Evolutionary conservation across 768 basidiomycete genomes (phyloP).

Genomic region (Mycena chlorophos): DNA sequence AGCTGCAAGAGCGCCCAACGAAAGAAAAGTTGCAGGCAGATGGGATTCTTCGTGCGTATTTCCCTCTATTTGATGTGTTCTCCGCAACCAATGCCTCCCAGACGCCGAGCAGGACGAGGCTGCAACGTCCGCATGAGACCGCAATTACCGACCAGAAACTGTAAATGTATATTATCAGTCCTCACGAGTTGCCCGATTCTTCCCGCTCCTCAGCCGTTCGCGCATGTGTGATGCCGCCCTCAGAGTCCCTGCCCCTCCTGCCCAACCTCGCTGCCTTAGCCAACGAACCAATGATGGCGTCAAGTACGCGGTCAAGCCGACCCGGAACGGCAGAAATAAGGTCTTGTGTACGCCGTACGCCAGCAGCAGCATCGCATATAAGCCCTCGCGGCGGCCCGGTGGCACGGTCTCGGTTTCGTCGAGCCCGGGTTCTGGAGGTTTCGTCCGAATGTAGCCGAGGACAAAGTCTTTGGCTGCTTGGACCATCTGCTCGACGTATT

Average conservation of each 20-base stretch:
- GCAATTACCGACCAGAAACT: conserved; percentile 8
- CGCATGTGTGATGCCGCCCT: conserved; percentile 60
- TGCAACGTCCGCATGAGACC: conserved; percentile 8
- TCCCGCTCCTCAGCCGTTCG: conserved; percentile 43
- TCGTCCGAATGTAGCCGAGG: conserved; percentile 45
- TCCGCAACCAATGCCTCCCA: not conserved
- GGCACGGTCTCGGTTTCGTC: conserved; percentile 57
- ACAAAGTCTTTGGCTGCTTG: conserved; percentile 54
- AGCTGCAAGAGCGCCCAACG: conserved; percentile 57
- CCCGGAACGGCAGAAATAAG: conserved; percentile 81
- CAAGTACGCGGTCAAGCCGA: conserved; percentile 83
- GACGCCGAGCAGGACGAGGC: conserved; percentile 20
- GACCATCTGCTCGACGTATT: conserved; percentile 76
- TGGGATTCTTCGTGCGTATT: conserved; percentile 49
- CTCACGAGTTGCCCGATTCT: conserved; percentile 26
- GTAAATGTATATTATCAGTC: conserved; percentile 20
- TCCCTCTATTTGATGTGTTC: not conserved
- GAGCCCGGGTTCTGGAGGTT: conserved; percentile 63
- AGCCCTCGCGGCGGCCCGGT: conserved; percentile 54
- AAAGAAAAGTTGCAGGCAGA: conserved; percentile 64
- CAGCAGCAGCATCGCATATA: conserved; percentile 90
- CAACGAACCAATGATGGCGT: conserved; percentile 87
- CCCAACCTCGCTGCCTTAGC: conserved; percentile 82
- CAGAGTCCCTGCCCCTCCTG: conserved; percentile 65
- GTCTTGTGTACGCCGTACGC: conserved; percentile 98